Percentiles rank a stretch among this genome's conserved stretches.
These are phyloP conservation scores for Trypanosoma rangeli DNA, from an alignment of 208 protist genomes.

Conservation along the genomic window DNA sequence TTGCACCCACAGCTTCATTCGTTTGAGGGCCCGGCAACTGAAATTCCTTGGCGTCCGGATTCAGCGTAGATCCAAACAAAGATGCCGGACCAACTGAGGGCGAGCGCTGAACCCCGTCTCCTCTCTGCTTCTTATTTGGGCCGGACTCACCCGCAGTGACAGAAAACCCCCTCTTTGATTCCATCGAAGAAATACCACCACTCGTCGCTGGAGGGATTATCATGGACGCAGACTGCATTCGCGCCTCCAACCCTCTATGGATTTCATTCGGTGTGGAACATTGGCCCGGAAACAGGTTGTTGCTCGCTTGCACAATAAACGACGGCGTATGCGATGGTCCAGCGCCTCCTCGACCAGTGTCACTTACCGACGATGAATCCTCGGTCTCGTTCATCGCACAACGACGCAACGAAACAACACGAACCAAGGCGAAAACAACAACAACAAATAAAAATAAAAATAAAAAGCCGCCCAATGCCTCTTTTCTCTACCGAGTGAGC, in stretches of 20 bases:
- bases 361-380: background rate
- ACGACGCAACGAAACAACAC: background rate
- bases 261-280: background rate
- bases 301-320: background rate
- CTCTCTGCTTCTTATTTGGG: background rate
- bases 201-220: background rate
- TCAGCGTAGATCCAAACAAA: conserved; percentile 26
- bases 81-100: background rate
- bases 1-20: background rate
- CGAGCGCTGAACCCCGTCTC: too few species aligned
- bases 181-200: background rate
- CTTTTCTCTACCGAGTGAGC: too few species aligned
- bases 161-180: conserved; percentile 3
- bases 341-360: background rate
- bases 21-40: conserved; percentile 14
- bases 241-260: background rate
- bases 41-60: conserved; percentile 49
- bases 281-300: background rate
- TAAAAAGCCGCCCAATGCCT: too few species aligned
- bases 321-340: conserved; percentile 7
- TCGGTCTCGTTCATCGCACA: conserved; percentile 3
- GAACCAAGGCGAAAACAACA: background rate
- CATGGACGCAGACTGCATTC: background rate
- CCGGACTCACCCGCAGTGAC: conserved; percentile 2
- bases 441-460: background rate